Base-by-base conservation (phyloP, 2,329 filamentous ascomycete genomes). In the Furcasterigmium furcatum region DNA sequence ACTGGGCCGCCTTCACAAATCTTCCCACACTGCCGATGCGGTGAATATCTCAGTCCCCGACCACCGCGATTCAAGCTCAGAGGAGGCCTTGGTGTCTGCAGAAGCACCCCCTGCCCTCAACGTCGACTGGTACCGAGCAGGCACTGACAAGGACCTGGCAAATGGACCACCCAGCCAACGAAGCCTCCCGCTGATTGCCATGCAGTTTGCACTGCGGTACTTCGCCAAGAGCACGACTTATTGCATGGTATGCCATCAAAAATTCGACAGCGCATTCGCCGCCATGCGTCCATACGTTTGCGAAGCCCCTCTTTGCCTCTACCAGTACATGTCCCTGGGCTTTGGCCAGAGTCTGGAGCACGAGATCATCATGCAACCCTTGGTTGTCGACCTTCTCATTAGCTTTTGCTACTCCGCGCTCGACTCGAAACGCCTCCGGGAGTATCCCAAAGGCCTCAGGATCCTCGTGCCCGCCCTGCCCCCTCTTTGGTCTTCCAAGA, bases 271-370 rank as follows among this genome's bases (percentile, higher is more conserved):
- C 1, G 74, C 74, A 3, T 77, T 80, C 1, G 83, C 92, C 30
- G 80, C 85, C 2, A 70, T 91, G 48, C 89, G 88, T 54, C 87
- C 87, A 3, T 89, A 87, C 49, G 89, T 96, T 38, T 96, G 91
- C 65, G 79, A 80, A 19, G 77, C 80, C 12, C 72, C 76, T 2
- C 72, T 96, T 4, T 96, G 91, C 57, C 70, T 95, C 4, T 95
- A 88, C 57, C 91, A 96, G 59, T 95, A 94, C 66, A 87, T 95
- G 75, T 76, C 80, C 14, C 72, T 95, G n/a, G 90, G 89, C 0
- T 85, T 96, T 57, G 91, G 91, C 0, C 87, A 88, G 2, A 90
- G 82, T 55, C 82, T 95, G 46, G 91, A 96, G 60, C 83, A 91
- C 59, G 90, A 96, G 58, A 87, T 96, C 19, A 58, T 87, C 21